Evolutionary conservation across 108 stramenopile genomes (phyloP), one percentile per base, ranked within the genome.

Genomic region (Poteriospumella lacustris): DNA sequence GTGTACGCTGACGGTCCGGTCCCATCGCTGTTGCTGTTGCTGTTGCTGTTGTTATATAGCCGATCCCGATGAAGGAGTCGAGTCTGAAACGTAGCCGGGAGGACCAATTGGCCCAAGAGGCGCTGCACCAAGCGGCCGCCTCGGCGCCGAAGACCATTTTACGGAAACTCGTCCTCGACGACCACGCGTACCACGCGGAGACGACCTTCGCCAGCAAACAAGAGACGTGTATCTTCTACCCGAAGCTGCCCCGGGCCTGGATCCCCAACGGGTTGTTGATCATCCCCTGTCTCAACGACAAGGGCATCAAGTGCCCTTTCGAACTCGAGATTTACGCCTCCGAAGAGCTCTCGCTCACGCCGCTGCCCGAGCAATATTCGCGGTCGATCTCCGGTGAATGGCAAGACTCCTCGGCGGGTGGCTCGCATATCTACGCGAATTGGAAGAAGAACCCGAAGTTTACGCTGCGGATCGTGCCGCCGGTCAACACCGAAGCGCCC

Each of bases 401-500:
- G 87, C 42, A 15, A n/a, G 84, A 79, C 0, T 39, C 44, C 0
- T 47, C 67, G 43, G 81, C 81, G 9, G 87, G 85, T 29, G 87
- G 87, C 28, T 59, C 59, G n/a, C 87, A 87, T 77, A 77, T 87
- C 15, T 75, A 80, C 59, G 78, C 83, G 24, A 68, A 73, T 24
- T 86, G 80, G 80, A 79, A 59, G 29, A 78, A 79, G 36, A 87
- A 87, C 52, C 87, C 87, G 2, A 72, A 40, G 33, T 87, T 84
- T 43, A 56, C 72, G 3, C 77, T 87, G 24, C 62, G 42, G 59
- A 42, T 78, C 68, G 26, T 42, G 26, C 5, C 38, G 38, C 70
- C 70, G 5, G 60, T 64, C 36, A 33, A 33, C 9, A 64, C 15
- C 36, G 31, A 31, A 3, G 60, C 15, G 36, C 60, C 60, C 5